Evolutionary conservation across 2,329 filamentous ascomycete species (phyloP).

Genomic region (Colletotrichum agaves): DNA sequence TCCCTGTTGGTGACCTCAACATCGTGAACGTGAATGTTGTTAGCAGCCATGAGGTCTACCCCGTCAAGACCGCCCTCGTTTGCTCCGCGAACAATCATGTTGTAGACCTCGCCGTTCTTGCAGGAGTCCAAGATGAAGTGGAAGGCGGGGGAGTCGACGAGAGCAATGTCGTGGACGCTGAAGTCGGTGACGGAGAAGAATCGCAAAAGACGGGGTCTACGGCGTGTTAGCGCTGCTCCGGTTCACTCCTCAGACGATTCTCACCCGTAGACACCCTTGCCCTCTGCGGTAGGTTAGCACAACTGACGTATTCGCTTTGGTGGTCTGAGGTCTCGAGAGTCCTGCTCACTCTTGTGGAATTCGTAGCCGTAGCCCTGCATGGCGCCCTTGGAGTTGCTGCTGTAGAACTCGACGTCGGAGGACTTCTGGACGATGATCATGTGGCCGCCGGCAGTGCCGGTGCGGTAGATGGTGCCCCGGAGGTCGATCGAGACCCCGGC

Average conservation of each 20-base stretch:
- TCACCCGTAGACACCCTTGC: conserved; percentile 24
- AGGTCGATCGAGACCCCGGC: conserved; percentile 59
- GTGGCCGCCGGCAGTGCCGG: conserved; percentile 38
- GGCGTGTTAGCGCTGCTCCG: background rate
- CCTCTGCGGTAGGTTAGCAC: conserved; percentile 15
- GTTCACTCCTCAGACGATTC: background rate
- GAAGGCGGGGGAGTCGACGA: conserved; percentile 61
- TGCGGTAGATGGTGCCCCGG: conserved; percentile 49
- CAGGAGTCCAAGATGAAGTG: conserved; percentile 59
- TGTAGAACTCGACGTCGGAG: conserved; percentile 60
- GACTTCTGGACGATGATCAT: conserved; percentile 38
- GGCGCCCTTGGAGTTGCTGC: conserved; percentile 53
- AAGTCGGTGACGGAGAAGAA: conserved; percentile 57
- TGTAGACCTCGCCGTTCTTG: conserved; percentile 63
- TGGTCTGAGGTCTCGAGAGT: background rate
- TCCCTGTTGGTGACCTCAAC: conserved; percentile 71
- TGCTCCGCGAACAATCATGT: conserved; percentile 63
- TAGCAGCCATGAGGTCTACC: conserved; percentile 61
- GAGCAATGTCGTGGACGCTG: conserved; percentile 58
- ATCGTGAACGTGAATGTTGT: conserved; percentile 68
- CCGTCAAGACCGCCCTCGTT: conserved; percentile 65
- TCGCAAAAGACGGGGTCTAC: conserved; percentile 55
- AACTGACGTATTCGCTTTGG: no score
- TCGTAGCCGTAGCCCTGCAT: conserved; percentile 60
- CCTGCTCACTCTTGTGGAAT: conserved; percentile 48